A percentile compares a stretch with the other conserved stretches of the same genome.
Conservation (phyloP, 1,139 yeast genomes). For the Candida sanyaensis region DNA sequence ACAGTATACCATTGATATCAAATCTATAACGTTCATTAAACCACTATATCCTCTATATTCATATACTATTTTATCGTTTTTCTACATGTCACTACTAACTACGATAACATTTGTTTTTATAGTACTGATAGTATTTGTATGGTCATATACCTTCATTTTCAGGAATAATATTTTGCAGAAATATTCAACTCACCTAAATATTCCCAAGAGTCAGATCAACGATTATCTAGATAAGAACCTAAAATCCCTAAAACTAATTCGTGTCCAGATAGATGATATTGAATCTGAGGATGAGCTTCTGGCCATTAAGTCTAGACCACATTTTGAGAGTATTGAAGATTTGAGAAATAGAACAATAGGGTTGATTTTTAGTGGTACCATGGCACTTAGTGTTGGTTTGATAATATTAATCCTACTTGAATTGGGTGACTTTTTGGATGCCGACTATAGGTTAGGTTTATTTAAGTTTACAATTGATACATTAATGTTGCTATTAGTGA, state of each 20-base stretch:
- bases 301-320: conserved; percentile 5
- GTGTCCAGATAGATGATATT: conserved; percentile 19
- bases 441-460: conserved; percentile 23
- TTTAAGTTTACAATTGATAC: conserved; percentile 35
- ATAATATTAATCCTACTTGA: conserved; percentile 42
- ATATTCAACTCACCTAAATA: conserved; percentile 20
- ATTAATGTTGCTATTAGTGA: conserved; percentile 32
- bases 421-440: conserved; percentile 27
- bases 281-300: conserved; percentile 17
- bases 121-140: conserved; percentile 13
- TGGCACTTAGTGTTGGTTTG: conserved; percentile 34
- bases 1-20: background rate
- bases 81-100: conserved; percentile 9
- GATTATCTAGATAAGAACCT: conserved; percentile 17
- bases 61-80: background rate
- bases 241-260: conserved; percentile 19
- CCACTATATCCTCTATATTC: background rate
- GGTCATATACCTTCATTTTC: conserved; percentile 26
- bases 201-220: conserved; percentile 26
- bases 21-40: background rate
- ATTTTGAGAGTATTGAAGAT: background rate
- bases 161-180: conserved; percentile 26
- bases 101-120: conserved; percentile 7
- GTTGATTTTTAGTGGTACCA: conserved; percentile 28
- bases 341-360: conserved; percentile 21